These are phyloP conservation scores for Puccinia triticina DNA, from an alignment of 1,284 basidiomycete genomes.

Conservation along the genomic window DNA sequence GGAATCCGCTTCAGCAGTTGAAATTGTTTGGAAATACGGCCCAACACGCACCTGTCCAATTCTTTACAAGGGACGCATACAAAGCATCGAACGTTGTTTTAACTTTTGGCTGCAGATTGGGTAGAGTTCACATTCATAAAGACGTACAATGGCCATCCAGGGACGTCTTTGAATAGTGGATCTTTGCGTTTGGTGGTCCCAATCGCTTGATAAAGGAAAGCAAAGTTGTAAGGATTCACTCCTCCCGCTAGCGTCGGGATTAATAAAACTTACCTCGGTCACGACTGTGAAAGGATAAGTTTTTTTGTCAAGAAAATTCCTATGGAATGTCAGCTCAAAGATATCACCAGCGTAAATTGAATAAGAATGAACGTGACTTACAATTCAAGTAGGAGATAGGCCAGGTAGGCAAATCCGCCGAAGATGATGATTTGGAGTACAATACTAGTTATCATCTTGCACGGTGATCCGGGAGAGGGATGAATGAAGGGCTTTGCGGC, in stretches of 20 bases:
- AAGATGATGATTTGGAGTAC: background rate
- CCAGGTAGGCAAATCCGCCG: constrained; percentile 4
- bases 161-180: background rate
- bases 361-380: background rate
- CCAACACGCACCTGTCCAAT: constrained; percentile 19
- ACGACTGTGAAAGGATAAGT: background rate
- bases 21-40: background rate
- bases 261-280: constrained; percentile 19
- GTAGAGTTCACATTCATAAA: background rate
- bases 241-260: background rate
- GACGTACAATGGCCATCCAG: constrained; percentile 21
- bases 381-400: constrained; percentile 24
- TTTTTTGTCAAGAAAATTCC: background rate
- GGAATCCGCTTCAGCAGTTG: background rate
- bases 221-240: background rate
- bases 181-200: constrained; percentile 14
- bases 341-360: background rate
- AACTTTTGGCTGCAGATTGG: background rate
- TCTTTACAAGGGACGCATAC: background rate
- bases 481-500: background rate
- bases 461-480: background rate
- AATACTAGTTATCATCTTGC: background rate
- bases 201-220: constrained; percentile 16
- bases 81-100: background rate
- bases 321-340: background rate